phyloP scores from a whole-genome alignment of 306 rosid species.

The Morella rubra region DNA sequence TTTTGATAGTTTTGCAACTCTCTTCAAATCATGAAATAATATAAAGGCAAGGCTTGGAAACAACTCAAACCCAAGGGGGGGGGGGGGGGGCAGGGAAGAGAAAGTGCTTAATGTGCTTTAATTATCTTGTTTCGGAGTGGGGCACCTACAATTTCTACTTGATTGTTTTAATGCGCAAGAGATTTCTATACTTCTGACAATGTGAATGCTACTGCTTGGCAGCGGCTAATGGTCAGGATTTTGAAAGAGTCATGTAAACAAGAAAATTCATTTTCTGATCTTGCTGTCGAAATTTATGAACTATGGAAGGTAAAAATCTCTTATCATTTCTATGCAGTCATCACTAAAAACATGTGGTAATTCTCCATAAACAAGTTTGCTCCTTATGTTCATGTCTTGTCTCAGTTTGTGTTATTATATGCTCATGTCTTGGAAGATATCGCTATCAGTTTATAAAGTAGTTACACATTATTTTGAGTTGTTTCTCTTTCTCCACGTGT shows the following conservation, averaged over 20 bases:
- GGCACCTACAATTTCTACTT: background rate
- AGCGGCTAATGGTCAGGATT: slow-evolving; percentile 61
- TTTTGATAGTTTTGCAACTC: background rate
- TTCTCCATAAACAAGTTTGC: background rate
- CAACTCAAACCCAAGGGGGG: background rate
- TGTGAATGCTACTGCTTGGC: slow-evolving; percentile 33
- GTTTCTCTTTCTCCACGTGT: background rate
- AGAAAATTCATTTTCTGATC: slow-evolving; percentile 32
- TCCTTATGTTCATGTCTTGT: background rate
- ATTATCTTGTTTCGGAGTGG: background rate
- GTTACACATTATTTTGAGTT: background rate
- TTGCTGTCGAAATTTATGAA: slow-evolving; percentile 27
- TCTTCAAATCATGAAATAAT: too few species aligned
- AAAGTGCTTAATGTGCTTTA: background rate
- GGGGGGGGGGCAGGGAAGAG: background rate
- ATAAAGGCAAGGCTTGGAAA: background rate
- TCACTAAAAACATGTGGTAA: background rate
- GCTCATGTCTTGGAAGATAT: background rate
- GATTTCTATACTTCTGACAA: slow-evolving; percentile 16
- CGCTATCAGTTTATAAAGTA: background rate
- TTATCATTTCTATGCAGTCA: background rate
- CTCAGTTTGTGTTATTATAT: background rate
- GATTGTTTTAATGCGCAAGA: slow-evolving; percentile 14
- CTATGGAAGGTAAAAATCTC: slow-evolving; percentile 61
- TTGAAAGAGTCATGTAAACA: slow-evolving; percentile 35